These are phyloP conservation scores for Agapanthus africanus DNA, from an alignment of 106 monocot genomes.

Conservation along the genomic window DNA sequence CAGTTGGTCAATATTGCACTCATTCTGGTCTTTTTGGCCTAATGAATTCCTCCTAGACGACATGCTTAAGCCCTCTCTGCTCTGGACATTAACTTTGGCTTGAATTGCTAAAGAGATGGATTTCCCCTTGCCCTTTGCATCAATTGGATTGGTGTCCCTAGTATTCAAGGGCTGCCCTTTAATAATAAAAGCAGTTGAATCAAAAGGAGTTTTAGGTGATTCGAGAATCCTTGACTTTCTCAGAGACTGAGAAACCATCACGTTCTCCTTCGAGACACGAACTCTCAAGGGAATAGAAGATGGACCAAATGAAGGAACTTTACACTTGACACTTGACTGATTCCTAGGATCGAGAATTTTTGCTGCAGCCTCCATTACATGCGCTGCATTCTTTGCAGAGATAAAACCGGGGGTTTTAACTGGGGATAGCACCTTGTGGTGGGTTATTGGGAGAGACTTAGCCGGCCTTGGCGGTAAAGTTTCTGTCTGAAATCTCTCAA, in stretches of 20 bases:
- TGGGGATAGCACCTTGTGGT: constrained; percentile 68
- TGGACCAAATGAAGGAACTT: constrained; percentile 15
- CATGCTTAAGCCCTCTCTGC: constrained; percentile 31
- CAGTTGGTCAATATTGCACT: constrained; percentile 12
- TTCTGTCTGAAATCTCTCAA: constrained; percentile 78
- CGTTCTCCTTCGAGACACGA: constrained; percentile 24
- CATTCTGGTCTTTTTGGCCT: constrained; percentile 21
- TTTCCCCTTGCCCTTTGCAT: constrained; percentile 37
- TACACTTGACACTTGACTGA: constrained; percentile 16
- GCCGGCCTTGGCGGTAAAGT: constrained; percentile 44
- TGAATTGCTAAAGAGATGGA: constrained; percentile 42
- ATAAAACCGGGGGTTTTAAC: constrained; percentile 46
- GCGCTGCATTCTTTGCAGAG: constrained; percentile 57
- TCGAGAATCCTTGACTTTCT: constrained; percentile 31
- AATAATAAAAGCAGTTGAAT: constrained; percentile 18
- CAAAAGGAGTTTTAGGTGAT: constrained; percentile 24
- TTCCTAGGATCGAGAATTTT: constrained; percentile 59
- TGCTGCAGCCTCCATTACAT: constrained; percentile 80
- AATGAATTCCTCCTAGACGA: constrained; percentile 15
- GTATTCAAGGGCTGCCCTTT: constrained; percentile 20
- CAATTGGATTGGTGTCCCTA: neutral
- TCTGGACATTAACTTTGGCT: constrained; percentile 54
- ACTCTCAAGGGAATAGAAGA: constrained; percentile 26
- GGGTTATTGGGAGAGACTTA: constrained; percentile 41
- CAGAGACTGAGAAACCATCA: constrained; percentile 14